phyloP scores from a whole-genome alignment of 805 yeast species.

The Lipomyces kockii region DNA sequence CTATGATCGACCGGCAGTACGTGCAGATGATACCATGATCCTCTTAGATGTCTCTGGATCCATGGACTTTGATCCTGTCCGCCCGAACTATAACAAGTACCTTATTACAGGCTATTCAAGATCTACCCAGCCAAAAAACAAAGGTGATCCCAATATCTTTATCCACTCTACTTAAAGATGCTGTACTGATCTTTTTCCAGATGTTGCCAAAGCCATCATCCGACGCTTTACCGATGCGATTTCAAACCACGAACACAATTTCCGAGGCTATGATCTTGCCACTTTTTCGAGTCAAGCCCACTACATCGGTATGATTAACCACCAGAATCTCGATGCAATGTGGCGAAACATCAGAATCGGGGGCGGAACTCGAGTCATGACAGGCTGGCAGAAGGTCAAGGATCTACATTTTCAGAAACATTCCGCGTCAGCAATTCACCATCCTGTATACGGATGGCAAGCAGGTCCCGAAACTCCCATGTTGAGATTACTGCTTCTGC shows the following conservation, averaged over 20 bases:
- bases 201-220: neutral
- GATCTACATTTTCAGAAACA: neutral
- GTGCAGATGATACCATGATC: neutral
- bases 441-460: slow-evolving; percentile 9
- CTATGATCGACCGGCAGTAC: neutral
- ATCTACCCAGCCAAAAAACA: neutral
- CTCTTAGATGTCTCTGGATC: slow-evolving; percentile 9
- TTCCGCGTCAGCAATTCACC: slow-evolving; percentile 1
- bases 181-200: neutral
- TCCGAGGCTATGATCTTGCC: neutral
- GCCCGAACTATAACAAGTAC: neutral
- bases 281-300: slow-evolving; percentile 1
- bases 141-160: neutral
- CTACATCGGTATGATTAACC: neutral
- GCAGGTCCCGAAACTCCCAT: slow-evolving; percentile 1
- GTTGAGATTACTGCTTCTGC: neutral
- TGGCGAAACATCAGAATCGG: slow-evolving; percentile 6
- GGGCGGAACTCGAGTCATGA: slow-evolving; percentile 10
- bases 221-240: neutral
- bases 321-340: neutral
- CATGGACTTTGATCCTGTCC: slow-evolving; percentile 6
- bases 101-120: slow-evolving; percentile 2
- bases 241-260: neutral
- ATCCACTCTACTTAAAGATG: neutral
- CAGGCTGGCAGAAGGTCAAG: slow-evolving; percentile 6